Evolutionary conservation across 495 filamentous ascomycete species (phyloP), one percentile per base, ranked within the genome.

Genomic region (Lophiostoma macrostomum): DNA sequence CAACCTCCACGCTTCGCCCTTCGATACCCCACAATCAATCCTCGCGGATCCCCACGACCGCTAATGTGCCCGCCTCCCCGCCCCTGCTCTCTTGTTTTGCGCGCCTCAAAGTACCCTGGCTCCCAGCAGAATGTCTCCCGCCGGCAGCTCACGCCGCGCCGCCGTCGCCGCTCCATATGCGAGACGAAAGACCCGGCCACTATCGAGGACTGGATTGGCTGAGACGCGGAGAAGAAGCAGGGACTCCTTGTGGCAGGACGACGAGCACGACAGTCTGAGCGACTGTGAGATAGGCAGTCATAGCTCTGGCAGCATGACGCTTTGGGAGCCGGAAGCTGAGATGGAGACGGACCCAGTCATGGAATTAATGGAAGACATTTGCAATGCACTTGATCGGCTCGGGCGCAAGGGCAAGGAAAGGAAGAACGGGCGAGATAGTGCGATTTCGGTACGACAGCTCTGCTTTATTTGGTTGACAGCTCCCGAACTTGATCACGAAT

Each of bases 171-270:
- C 47, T 50, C 48, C 53, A 57, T 56, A 56, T 56, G 13, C 36
- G 64, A 64, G 57, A 67, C 66, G 42, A 60, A 60, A 36, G 55
- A 63, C 34, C 66, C 61, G 30, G 60, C 63, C 25, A 39, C 45
- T 45, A 56, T 56, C 46, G 62, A 68, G 39, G 62, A 68, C 64
- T 67, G 66, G 64, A 34, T 60, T 46, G 64, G 62, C 28, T 68
- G 60, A 68, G 30, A 49, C n/a, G n/a, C n/a, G 50, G 42, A 32
- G 49, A 37, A 38, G 44, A 20, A 18, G 39, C 42, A 28, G 51
- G 38, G 39, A 8, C 11, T 32, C 35, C 41, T 45, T 19, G 40
- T 24, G 40, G 31, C 41, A 28, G 29, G 35, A 30, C 16, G 20
- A 19, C 10, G 34, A n/a, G n/a, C 22, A 18, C 34, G 43, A 42